Conservation (phyloP, 176 grass and related monocot genomes). For the barley (Hordeum vulgare) region DNA sequence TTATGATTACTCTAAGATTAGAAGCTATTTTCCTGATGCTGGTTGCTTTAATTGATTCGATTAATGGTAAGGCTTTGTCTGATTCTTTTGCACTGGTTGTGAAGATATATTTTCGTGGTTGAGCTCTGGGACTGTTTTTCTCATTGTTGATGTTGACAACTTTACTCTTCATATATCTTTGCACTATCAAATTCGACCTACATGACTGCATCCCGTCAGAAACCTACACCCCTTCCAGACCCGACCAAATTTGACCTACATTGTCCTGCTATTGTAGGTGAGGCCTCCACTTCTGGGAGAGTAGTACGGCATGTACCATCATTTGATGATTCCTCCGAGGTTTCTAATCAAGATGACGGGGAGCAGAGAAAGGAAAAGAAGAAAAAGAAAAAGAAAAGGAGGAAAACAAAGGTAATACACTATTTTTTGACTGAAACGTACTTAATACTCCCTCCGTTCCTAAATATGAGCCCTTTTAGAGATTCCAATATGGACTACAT, state of each 20-base stretch:
- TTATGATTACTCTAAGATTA: background rate
- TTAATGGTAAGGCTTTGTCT: background rate
- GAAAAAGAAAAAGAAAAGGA: conserved; percentile 59
- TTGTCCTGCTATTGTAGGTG: conserved; percentile 35
- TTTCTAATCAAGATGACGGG: conserved; percentile 33
- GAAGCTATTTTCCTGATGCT: background rate
- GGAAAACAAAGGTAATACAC: conserved; percentile 43
- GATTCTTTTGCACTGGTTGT: background rate
- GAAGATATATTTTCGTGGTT: background rate
- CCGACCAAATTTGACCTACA: conserved; percentile 6
- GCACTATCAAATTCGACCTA: background rate
- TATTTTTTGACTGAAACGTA: conserved; percentile 1
- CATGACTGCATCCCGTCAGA: background rate
- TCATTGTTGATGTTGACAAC: background rate
- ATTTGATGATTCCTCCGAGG: conserved; percentile 71
- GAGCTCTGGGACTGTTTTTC: background rate
- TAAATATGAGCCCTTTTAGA: too few relatives aligned
- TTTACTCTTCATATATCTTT: background rate
- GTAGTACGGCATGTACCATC: conserved; percentile 67
- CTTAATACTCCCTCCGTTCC: conserved; percentile 6
- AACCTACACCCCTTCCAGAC: background rate
- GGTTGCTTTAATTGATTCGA: background rate
- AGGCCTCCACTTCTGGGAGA: conserved; percentile 50
- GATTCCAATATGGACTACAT: too few relatives aligned
- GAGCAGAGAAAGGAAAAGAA: conserved; percentile 46